Evolutionary conservation across 1,139 yeast species (phyloP).

Genomic region (Spathaspora sp.): DNA sequence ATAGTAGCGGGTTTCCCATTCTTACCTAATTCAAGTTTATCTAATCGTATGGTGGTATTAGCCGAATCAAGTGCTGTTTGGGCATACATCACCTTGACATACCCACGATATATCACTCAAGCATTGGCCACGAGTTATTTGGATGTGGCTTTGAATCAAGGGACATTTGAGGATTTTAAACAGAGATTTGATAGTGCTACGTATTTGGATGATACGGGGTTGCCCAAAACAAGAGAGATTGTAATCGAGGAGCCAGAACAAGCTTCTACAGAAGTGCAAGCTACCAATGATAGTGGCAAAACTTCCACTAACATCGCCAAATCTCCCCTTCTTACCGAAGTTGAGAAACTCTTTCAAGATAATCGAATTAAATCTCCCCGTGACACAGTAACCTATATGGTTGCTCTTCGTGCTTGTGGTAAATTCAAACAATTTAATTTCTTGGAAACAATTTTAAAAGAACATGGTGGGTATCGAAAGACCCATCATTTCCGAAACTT

Average conservation of each 20-base stretch:
- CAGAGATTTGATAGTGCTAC: slow-evolving; percentile 52
- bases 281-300: slow-evolving; percentile 4
- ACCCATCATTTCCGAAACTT: slow-evolving; percentile 46
- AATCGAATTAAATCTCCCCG: slow-evolving; percentile 34
- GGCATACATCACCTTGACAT: slow-evolving; percentile 48
- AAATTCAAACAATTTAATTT: slow-evolving; percentile 51
- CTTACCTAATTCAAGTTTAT: slow-evolving; percentile 54
- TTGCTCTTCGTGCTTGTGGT: slow-evolving; percentile 67
- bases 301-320: slow-evolving; percentile 16
- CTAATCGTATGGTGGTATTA: slow-evolving; percentile 43
- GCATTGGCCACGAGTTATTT: slow-evolving; percentile 52
- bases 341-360: slow-evolving; percentile 6
- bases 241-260: slow-evolving; percentile 12
- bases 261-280: slow-evolving; percentile 10
- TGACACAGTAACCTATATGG: slow-evolving; percentile 54
- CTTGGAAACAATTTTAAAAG: slow-evolving; percentile 71
- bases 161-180: slow-evolving; percentile 48
- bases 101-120: slow-evolving; percentile 42
- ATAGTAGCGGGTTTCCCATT: slow-evolving; percentile 55
- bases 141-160: slow-evolving; percentile 51
- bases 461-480: slow-evolving; percentile 72
- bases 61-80: slow-evolving; percentile 82
- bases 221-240: slow-evolving; percentile 18
- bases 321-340: slow-evolving; percentile 27
- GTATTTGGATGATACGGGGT: slow-evolving; percentile 31